These are phyloP conservation scores for Alternaria atra DNA, from an alignment of 2,329 filamentous ascomycete species.

Conservation along the genomic window DNA sequence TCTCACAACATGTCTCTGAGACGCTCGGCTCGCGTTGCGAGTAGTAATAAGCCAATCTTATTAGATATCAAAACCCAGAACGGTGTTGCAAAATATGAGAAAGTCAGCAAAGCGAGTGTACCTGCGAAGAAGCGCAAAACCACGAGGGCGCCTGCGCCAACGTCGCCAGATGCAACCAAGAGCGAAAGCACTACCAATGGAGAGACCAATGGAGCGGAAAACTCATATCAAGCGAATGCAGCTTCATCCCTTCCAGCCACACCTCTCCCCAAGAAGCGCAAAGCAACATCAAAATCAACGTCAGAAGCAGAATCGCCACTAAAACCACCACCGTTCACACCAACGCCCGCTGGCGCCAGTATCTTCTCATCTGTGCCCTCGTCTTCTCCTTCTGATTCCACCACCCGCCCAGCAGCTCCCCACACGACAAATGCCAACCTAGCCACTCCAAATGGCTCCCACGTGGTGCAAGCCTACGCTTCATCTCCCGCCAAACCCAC, in stretches of 20 bases:
- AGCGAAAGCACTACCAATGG: constrained; percentile 2
- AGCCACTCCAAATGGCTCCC: constrained; percentile 74
- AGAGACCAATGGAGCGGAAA: background rate
- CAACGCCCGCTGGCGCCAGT: constrained; percentile 60
- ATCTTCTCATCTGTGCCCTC: constrained; percentile 51
- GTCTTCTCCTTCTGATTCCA: constrained; percentile 52
- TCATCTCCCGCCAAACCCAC: constrained; percentile 47
- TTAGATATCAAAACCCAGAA: constrained; percentile 26
- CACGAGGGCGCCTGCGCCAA: constrained; percentile 12
- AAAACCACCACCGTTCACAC: constrained; percentile 45
- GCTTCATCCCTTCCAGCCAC: constrained; percentile 36
- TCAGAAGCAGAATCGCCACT: constrained; percentile 18
- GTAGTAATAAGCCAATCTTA: constrained; percentile 30
- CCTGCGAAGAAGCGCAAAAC: constrained; percentile 39
- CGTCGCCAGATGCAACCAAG: constrained; percentile 3
- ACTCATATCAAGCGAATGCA: constrained; percentile 17
- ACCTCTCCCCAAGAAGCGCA: constrained; percentile 43
- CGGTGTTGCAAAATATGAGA: constrained; percentile 20
- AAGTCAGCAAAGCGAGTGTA: constrained; percentile 16
- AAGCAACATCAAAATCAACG: constrained; percentile 17
- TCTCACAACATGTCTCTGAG: constrained; percentile 59
- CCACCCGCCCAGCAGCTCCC: constrained; percentile 70
- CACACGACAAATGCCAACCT: constrained; percentile 74
- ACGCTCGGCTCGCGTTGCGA: constrained; percentile 60
- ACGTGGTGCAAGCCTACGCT: constrained; percentile 61